Evolutionary conservation across 106 monocot species (phyloP), one percentile per base, ranked within the genome.

Genomic region (Platanthera zijinensis): DNA sequence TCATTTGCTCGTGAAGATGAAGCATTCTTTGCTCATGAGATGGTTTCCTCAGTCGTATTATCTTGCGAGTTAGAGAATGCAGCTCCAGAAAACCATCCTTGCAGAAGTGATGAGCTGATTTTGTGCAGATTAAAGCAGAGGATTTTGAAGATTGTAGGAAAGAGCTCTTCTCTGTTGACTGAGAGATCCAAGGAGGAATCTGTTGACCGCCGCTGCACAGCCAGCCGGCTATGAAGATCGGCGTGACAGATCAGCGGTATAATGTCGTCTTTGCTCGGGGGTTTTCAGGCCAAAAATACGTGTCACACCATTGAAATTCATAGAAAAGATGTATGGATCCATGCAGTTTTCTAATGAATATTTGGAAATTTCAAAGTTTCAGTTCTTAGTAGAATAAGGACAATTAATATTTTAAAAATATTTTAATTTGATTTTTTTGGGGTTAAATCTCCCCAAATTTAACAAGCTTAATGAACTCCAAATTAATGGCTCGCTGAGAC

Each of bases 1-100:
- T 67, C 48, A 62, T 32, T 50, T 90, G 39, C 77, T 90, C 21
- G 75, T 81, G 47, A 90, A 84, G 77, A 56, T 87, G 77, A 90
- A 90, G 76, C 83, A 87, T 52, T 50, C 25, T 48, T 74, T 90
- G 13, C 71, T 90, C 53, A 73, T 74, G 15, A 83, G 63, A 71
- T 81, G 83, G 81, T 90, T 87, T 81, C 87, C 90, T 18, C 78
- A 59, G 30, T 85, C 72, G 2, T 51, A 51, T 22, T 51, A 72
- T 72, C 72, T 22, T 19, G 49, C 72, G 8, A 50, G 51, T 21
- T 72, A 51, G 10, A 51, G 51, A 61, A 61, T 19, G 19, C 59
- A 66, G 30, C 39, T 2, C 39, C 39, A 39, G 39, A 39, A 39
- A 39, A 39, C 66, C 3, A 39, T 66, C 18, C 59, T 61, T 19